Evolutionary conservation across 257 asterid species (phyloP).

Genomic region (Solanum sejunctum): DNA sequence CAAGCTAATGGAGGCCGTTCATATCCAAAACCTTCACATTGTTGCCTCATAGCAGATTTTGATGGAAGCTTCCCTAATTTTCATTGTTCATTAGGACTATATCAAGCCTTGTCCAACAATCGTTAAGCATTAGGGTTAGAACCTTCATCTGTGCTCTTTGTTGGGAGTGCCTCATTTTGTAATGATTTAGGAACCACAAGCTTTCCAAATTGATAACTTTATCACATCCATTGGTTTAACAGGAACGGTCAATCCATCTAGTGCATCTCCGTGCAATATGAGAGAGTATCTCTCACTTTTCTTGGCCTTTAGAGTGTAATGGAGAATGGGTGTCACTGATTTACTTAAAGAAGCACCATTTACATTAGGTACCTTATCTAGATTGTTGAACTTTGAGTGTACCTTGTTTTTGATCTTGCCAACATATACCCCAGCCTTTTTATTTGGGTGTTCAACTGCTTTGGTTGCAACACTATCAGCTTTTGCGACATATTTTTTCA

Average conservation of each 20-base stretch:
- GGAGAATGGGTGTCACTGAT: neutral
- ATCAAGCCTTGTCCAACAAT: neutral
- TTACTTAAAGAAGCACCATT: neutral
- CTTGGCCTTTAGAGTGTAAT: neutral
- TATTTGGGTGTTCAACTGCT: no score
- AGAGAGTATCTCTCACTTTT: neutral
- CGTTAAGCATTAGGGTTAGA: neutral
- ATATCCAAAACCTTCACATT: neutral
- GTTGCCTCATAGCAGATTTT: neutral
- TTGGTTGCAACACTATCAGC: no score
- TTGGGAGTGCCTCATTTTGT: neutral
- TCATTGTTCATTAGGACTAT: neutral
- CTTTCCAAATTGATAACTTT: neutral
- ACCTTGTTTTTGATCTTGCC: no score
- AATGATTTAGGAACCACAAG: neutral
- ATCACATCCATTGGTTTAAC: neutral
- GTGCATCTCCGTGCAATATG: neutral
- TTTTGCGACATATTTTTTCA: no score
- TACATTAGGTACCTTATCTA: neutral
- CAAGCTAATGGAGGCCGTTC: neutral
- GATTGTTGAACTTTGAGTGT: neutral
- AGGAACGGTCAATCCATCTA: neutral
- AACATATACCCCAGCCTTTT: no score
- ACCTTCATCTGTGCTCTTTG: neutral
- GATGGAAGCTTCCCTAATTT: neutral